Base-by-base conservation (phyloP, 805 yeast genomes). In the Saitoella complicata region DNA sequence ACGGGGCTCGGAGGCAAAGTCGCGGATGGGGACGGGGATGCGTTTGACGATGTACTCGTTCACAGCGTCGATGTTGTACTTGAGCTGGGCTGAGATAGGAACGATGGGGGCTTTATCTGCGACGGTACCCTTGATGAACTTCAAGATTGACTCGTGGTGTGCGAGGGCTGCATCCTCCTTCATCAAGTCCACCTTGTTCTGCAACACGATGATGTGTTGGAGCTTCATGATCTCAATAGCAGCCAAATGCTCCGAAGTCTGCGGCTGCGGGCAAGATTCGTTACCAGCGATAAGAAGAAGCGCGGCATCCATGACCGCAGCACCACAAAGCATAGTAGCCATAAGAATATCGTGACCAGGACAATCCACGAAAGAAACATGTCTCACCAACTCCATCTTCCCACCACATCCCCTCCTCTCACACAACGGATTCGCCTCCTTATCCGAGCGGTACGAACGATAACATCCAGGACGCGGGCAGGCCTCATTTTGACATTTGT, bases 321-420 rank as follows among this genome's bases (percentile, higher is more conserved):
- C 99, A 63, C 99, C 99, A 40, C 97, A 87, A 76, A 91, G 78
- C 99, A 91, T 91, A 54, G 99, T 91, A 74, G 96, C 86, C 99
- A 91, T 91, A 65, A 91, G 79, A 70, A 91, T 93, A 72, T 91
- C 99, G 82, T 91, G 99, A 65, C 99, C 99, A 49, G 99, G 99
- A 72, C 98, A 93, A 72, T 91, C 99, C 50, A 93, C 98, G 58
- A 93, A 93, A 7, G 95, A 85, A 44, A 91, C 98, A 63, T 91
- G 99, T 67, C 99, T 85, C 38, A 86, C 77, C 55, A 91, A 73
- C 57, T 75, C 75, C 67, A 86, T 87, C 61, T 94, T 82, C 45
- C 94, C 94, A n/a, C 63, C 64, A 65, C 94, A 85, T 7, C 91
- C 95, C 52, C 79, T 78, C 55, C 84, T 76, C 59, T 80, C 81